Conservation (phyloP, 2,329 filamentous ascomycete genomes). For the Aspergillus costaricaensis region DNA sequence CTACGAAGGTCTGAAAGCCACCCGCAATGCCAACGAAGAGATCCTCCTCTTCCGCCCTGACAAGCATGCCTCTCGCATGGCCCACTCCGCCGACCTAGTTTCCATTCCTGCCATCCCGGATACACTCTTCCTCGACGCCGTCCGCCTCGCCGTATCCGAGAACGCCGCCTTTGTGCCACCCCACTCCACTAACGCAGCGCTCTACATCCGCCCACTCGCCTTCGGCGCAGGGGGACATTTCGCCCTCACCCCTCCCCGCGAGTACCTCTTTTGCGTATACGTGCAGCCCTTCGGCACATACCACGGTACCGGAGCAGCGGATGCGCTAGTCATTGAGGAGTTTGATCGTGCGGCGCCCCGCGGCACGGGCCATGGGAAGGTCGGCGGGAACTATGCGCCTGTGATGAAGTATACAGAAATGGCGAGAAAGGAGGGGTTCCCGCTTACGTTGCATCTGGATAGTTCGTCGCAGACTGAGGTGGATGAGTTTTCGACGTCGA, state of each 20-base stretch:
- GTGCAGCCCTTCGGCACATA: slow-evolving; percentile 1
- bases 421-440: slow-evolving; percentile 9
- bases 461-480: slow-evolving; percentile 2
- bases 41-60: slow-evolving; percentile 8
- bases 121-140: not conserved
- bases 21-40: not conserved
- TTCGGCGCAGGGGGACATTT: slow-evolving; percentile 6
- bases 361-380: slow-evolving; percentile 2
- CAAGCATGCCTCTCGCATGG: not conserved
- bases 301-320: not conserved
- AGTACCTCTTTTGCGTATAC: slow-evolving; percentile 5
- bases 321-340: slow-evolving; percentile 7
- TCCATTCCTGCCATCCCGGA: slow-evolving; percentile 7
- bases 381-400: slow-evolving; percentile 10
- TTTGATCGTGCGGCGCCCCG: slow-evolving; percentile 12
- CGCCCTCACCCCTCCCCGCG: not conserved
- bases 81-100: not conserved
- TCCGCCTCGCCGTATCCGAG: slow-evolving; percentile 5
- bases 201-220: slow-evolving; percentile 9
- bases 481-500: slow-evolving; percentile 7
- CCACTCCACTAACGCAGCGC: not conserved
- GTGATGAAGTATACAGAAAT: slow-evolving; percentile 6
- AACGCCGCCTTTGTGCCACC: slow-evolving; percentile 2
- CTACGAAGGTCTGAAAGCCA: slow-evolving; percentile 11
- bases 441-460: slow-evolving; percentile 8